Percentiles rank a stretch among this genome's conserved stretches.
Conservation (phyloP, 345 rosid genomes). For the Hibiscus syriacus region DNA sequence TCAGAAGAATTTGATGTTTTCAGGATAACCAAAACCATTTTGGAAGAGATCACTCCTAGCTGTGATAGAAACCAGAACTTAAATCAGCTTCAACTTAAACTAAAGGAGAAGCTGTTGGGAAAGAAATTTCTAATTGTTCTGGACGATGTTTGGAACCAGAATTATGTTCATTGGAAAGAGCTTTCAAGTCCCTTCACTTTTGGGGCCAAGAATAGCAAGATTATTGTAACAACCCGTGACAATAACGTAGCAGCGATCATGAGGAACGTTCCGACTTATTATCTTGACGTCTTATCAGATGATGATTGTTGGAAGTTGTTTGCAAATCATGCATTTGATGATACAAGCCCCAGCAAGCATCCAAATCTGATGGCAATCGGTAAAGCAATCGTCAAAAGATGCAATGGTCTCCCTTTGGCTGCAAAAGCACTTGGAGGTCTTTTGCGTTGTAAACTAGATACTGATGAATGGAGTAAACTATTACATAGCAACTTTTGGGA, state of each 20-base stretch:
- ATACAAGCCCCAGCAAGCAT: background rate
- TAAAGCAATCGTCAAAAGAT: conserved; percentile 13
- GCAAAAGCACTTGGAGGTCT: conserved; percentile 12
- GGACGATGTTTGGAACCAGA: conserved; percentile 21
- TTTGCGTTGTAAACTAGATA: background rate
- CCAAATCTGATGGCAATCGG: conserved; percentile 10
- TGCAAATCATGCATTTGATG: conserved; percentile 15
- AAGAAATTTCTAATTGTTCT: conserved; percentile 20
- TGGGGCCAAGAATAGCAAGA: conserved; percentile 17
- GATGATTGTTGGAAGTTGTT: conserved; percentile 21
- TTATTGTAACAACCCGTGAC: conserved; percentile 20
- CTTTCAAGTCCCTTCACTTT: conserved; percentile 10
- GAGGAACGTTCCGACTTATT: conserved; percentile 11
- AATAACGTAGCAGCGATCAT: conserved; percentile 18
- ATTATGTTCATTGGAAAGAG: conserved; percentile 19
- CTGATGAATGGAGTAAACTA: conserved; percentile 12
- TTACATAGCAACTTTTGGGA: conserved; percentile 14
- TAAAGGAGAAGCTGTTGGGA: conserved; percentile 13
- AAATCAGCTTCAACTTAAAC: conserved; percentile 19
- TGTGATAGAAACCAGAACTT: conserved; percentile 8
- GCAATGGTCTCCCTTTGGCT: conserved; percentile 22
- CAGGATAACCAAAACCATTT: conserved; percentile 18
- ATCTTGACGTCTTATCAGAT: conserved; percentile 11
- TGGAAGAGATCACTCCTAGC: conserved; percentile 9
- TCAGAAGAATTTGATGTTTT: conserved; percentile 6